A percentile compares a stretch with the other conserved stretches of the same genome.
Conservation (phyloP, 306 rosid species). For the Oxytropis ochrocephala region DNA sequence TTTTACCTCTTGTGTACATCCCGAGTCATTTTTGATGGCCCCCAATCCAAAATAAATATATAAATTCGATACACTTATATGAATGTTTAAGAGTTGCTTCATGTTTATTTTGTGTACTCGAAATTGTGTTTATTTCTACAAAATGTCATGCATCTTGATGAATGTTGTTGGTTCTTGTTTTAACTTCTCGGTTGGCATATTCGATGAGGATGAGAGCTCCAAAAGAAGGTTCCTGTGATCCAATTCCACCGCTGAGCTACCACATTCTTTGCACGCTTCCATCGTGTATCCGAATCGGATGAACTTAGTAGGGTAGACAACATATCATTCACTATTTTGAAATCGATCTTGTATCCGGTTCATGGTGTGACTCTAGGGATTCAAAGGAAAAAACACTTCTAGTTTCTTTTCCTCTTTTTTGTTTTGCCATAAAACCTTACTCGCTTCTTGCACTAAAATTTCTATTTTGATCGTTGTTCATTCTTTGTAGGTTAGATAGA, state of each 20-base stretch:
- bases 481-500: neutral
- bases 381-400: neutral
- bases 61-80: neutral
- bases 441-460: neutral
- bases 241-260: constrained; percentile 91
- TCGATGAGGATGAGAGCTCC: constrained; percentile 89
- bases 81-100: neutral
- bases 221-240: constrained; percentile 66
- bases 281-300: constrained; percentile 64
- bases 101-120: neutral
- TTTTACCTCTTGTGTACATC: neutral
- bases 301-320: constrained; percentile 54
- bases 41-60: neutral
- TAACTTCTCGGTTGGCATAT: constrained; percentile 70
- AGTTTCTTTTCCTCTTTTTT: neutral
- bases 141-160: constrained; percentile 9
- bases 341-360: neutral
- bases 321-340: neutral
- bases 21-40: neutral
- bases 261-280: constrained; percentile 91
- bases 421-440: neutral
- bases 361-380: neutral
- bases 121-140: neutral
- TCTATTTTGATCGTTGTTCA: neutral
- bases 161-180: constrained; percentile 18